Conservation (phyloP, 2,329 filamentous ascomycete species). For the Delphinella strobiligena region DNA sequence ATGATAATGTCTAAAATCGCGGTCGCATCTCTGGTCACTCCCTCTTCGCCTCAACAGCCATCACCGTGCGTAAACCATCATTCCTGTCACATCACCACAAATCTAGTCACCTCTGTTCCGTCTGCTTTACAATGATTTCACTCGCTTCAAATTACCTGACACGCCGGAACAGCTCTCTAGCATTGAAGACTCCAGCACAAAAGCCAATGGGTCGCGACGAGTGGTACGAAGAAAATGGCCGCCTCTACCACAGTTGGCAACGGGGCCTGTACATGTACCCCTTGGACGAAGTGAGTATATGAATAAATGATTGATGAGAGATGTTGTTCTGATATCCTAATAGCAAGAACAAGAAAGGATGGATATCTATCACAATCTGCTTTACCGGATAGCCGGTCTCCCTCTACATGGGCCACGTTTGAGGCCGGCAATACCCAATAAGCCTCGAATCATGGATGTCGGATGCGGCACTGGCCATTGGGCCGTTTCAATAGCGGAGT, state of each 20-base stretch:
- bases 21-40: slow-evolving; percentile 8
- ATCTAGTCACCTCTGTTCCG: background rate
- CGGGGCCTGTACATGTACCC: slow-evolving; percentile 12
- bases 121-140: background rate
- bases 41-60: slow-evolving; percentile 7
- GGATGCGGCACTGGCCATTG: slow-evolving; percentile 87
- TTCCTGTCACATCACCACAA: background rate
- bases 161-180: slow-evolving; percentile 2
- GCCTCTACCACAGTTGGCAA: slow-evolving; percentile 10
- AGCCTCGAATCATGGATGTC: slow-evolving; percentile 47
- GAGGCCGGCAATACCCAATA: slow-evolving; percentile 9
- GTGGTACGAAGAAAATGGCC: slow-evolving; percentile 12
- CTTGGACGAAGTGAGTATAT: slow-evolving; percentile 10
- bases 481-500: slow-evolving; percentile 77
- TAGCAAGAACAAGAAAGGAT: slow-evolving; percentile 10
- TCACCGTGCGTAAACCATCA: slow-evolving; percentile 6
- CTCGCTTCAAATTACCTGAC: background rate
- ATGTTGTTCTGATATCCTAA: background rate
- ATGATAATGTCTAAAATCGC: slow-evolving; percentile 10
- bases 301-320: background rate
- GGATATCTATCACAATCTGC: slow-evolving; percentile 10
- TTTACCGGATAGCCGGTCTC: slow-evolving; percentile 9
- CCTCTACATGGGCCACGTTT: slow-evolving; percentile 7
- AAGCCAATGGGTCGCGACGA: slow-evolving; percentile 1
- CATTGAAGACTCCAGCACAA: slow-evolving; percentile 9